A percentile compares a stretch with the other conserved stretches of the same genome.
Evolutionary conservation across 1,284 basidiomycete species (phyloP).

Genomic region (Fomitopsis betulina): DNA sequence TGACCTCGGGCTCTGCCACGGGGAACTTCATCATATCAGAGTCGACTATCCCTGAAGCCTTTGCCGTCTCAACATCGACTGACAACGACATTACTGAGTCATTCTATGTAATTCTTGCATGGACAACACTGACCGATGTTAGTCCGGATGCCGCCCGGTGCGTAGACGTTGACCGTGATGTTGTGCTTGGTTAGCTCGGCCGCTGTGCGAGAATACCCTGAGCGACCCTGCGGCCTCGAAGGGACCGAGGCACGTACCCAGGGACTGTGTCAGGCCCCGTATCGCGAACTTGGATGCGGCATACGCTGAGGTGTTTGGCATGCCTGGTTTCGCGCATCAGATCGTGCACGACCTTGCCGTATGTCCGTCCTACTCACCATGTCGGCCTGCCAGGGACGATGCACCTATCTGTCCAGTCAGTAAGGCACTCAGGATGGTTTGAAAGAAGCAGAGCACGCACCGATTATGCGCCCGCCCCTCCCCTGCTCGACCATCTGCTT

Average conservation of each 20-base stretch:
- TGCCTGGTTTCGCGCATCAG: neutral
- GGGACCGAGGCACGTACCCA: constrained; percentile 3
- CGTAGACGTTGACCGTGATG: constrained; percentile 1
- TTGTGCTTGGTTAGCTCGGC: neutral
- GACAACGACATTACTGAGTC: neutral
- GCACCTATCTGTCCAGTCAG: neutral
- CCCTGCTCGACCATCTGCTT: constrained; percentile 19
- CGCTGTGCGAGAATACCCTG: neutral
- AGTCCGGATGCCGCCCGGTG: neutral
- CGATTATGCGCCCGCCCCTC: constrained; percentile 21
- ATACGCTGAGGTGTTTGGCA: constrained; percentile 4
- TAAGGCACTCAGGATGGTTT: neutral
- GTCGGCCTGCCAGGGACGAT: neutral
- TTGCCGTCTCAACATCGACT: neutral
- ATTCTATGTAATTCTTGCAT: neutral
- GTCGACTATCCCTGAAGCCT: neutral
- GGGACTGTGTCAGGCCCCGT: constrained; percentile 20
- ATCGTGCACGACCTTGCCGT: neutral
- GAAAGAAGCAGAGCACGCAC: constrained; percentile 4
- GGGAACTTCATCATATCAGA: neutral
- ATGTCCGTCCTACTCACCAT: neutral
- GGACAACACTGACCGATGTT: neutral
- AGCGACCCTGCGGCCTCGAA: neutral
- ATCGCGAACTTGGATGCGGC: constrained; percentile 23
- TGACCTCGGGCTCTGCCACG: neutral